phyloP scores from a whole-genome alignment of 148 eudicot species.

The Rhododendron simsii region DNA sequence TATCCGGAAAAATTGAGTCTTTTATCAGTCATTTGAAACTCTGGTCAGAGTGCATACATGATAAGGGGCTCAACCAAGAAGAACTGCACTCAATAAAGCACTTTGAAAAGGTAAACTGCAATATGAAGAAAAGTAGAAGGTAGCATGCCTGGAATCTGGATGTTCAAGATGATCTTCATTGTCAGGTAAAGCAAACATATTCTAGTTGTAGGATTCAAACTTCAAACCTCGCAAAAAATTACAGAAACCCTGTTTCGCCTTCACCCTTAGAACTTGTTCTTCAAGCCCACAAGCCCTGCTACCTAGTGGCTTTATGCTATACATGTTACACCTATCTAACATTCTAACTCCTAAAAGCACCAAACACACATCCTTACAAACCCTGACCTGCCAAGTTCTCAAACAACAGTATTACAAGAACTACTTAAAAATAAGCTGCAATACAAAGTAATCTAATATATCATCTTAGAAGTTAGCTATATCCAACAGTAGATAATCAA shows the following conservation, averaged over 20 bases:
- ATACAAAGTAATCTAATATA: not conserved
- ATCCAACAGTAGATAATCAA: not conserved
- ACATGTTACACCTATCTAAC: not conserved
- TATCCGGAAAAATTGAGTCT: not conserved
- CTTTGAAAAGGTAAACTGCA: not conserved
- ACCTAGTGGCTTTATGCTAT: not conserved
- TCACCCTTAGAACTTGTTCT: not conserved
- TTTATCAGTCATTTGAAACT: not conserved
- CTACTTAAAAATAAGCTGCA: not conserved
- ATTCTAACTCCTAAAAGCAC: not conserved
- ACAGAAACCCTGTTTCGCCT: not conserved
- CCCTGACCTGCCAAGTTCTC: not conserved
- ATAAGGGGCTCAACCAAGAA: not conserved
- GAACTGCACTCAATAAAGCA: conserved; percentile 3
- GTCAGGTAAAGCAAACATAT: not conserved
- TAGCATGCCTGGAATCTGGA: not conserved
- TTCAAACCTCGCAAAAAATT: not conserved
- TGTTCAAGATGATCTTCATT: not conserved
- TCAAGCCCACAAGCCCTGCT: not conserved
- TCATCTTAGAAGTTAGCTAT: not conserved
- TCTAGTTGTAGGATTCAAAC: not conserved
- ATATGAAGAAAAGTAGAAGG: not conserved
- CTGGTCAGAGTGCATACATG: not conserved
- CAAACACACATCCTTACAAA: not conserved
- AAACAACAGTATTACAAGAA: not conserved